These are phyloP conservation scores for Persicaria tinctoria DNA, from an alignment of 148 eudicot species.

Conservation along the genomic window DNA sequence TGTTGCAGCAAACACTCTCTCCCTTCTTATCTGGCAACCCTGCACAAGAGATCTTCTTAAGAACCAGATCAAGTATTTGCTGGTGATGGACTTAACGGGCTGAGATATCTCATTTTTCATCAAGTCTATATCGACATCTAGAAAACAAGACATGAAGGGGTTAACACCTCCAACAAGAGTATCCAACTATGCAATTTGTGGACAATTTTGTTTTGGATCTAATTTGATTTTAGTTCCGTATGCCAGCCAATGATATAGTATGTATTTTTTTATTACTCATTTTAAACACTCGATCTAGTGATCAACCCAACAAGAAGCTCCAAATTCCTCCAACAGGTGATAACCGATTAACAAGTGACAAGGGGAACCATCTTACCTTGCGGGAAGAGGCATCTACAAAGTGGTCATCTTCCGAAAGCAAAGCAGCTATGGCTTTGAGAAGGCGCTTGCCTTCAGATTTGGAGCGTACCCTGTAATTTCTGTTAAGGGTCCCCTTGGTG, in stretches of 20 bases:
- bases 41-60: conserved; percentile 14
- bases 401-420: conserved; percentile 95
- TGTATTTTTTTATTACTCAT: not conserved
- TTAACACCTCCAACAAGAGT: not conserved
- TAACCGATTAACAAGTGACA: not conserved
- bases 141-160: too few relatives aligned
- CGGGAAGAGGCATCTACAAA: conserved; percentile 89
- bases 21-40: conserved; percentile 98
- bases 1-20: conserved; percentile 95
- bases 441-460: conserved; percentile 70
- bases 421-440: conserved; percentile 73
- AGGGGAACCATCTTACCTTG: conserved; percentile 44
- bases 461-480: conserved; percentile 76
- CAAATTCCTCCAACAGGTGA: too few relatives aligned
- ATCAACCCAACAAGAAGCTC: not conserved
- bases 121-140: too few relatives aligned
- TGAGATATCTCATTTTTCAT: too few relatives aligned
- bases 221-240: not conserved
- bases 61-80: not conserved
- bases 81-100: too few relatives aligned
- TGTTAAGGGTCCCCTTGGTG: conserved; percentile 59
- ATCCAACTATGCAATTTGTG: not conserved
- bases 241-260: not conserved
- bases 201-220: not conserved
- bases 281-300: not conserved